Conservation (phyloP, 208 protist species). For the Leishmania guyanensis region DNA sequence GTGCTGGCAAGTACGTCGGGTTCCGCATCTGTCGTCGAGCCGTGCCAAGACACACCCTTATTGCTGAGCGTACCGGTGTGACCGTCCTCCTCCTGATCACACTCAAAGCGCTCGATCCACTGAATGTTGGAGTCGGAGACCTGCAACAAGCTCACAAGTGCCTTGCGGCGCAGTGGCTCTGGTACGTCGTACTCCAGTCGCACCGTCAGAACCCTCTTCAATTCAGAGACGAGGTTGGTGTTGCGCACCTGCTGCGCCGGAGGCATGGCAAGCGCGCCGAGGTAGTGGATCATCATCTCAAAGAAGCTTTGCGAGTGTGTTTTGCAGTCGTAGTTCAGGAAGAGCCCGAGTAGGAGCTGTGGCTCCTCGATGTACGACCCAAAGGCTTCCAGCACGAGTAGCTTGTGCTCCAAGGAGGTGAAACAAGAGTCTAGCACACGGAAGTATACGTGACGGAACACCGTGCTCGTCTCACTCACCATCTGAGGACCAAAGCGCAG, state of each 20-base stretch:
- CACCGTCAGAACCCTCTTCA: constrained; percentile 36
- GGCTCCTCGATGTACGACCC: constrained; percentile 92
- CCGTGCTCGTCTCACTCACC: constrained; percentile 92
- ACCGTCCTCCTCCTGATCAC: constrained; percentile 27
- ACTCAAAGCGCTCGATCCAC: constrained; percentile 89
- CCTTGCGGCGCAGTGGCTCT: constrained; percentile 54
- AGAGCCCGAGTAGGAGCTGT: constrained; percentile 95
- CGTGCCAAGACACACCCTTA: background rate
- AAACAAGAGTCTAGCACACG: constrained; percentile 88
- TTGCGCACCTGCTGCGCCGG: constrained; percentile 29
- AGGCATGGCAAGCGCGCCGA: constrained; percentile 64
- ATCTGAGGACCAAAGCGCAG: constrained; percentile 90
- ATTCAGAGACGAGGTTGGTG: constrained; percentile 30
- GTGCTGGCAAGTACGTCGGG: background rate
- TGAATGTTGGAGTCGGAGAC: constrained; percentile 80
- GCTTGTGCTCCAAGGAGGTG: constrained; percentile 88
- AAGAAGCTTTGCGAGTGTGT: constrained; percentile 93
- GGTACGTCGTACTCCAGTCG: constrained; percentile 60
- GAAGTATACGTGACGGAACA: constrained; percentile 94
- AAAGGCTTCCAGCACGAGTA: constrained; percentile 89
- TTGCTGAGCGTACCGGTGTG: background rate
- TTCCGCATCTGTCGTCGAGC: background rate
- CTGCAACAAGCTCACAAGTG: constrained; percentile 66
- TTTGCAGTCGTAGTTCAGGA: constrained; percentile 99
- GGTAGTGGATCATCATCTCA: constrained; percentile 93